These are phyloP conservation scores for Paecilomyces sp. DNA, from an alignment of 2,329 filamentous ascomycete genomes.

Conservation along the genomic window DNA sequence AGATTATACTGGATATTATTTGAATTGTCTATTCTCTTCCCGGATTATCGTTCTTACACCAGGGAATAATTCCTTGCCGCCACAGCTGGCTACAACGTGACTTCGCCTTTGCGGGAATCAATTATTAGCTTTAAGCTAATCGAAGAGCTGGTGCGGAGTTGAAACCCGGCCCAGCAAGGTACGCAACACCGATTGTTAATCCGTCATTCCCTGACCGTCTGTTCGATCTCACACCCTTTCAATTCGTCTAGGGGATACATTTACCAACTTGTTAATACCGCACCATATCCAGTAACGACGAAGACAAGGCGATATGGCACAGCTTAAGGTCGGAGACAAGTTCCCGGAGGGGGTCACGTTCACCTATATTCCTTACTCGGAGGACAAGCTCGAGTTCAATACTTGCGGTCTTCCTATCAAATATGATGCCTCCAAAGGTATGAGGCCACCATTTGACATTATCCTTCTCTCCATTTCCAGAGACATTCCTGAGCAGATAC, in stretches of 20 bases:
- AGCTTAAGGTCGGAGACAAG: background rate
- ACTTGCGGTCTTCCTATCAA: slow-evolving; percentile 70
- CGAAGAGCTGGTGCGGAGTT: background rate
- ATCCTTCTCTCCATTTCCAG: background rate
- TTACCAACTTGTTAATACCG: background rate
- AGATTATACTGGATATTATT: background rate
- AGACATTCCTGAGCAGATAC: background rate
- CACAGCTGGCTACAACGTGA: background rate
- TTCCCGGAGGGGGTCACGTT: background rate
- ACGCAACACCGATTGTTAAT: background rate
- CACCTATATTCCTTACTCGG: slow-evolving; percentile 21
- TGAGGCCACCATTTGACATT: background rate
- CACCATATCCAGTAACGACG: background rate
- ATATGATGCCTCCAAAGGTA: slow-evolving; percentile 65
- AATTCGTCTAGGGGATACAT: background rate
- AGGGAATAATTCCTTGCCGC: background rate
- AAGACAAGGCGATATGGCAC: background rate
- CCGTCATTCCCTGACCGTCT: background rate
- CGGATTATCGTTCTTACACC: background rate
- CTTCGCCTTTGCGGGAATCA: background rate
- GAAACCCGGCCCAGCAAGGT: background rate
- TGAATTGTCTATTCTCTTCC: background rate
- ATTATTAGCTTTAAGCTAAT: background rate
- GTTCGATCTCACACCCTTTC: background rate
- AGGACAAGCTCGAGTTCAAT: slow-evolving; percentile 61